Evolutionary conservation across 2,329 filamentous ascomycete species (phyloP), one percentile per base, ranked within the genome.

Genomic region (Aspergillus bombycis): DNA sequence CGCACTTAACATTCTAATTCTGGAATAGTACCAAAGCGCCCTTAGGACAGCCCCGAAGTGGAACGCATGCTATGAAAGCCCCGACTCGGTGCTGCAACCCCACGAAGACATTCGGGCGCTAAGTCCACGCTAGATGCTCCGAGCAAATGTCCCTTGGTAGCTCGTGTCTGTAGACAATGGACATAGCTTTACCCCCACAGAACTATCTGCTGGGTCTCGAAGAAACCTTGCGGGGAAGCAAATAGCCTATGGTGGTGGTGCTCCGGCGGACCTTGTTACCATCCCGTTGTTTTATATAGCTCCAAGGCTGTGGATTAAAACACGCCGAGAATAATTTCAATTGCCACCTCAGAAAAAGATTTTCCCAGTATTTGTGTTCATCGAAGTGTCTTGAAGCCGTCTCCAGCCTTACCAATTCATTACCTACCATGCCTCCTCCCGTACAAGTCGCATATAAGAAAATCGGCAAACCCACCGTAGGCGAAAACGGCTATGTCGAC

Each of bases 401-500:
- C 16, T 2, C 19, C 16, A 41, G 0, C 19, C 4, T n/a, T 16
- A 32, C 14, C 38, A 63, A 34, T 52, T 57, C 28, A 26, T 12
- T 3, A 12, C 53, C 36, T 52, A 70, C 34, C 3, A 77, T 78
- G 76, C 75, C 75, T 45, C 67, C 70, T 59, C 70, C 73, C 12
- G 65, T 75, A 9, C 74, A 77, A 66, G 64, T 74, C 52, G 71
- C 71, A 3, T 68, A 67, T 62, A 70, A 70, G 57, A 74, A 70
- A 21, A 65, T 71, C 48, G 60, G 62, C 10, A 32, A 65, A 12
- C 69, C 79, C 19, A 72, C 76, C 23, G 61, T 75, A 2, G 79
- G 78, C 28, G 73, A 77, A 36, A 82, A 81, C 65, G 77, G 77
- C 64, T 82, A 82, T 56, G 70, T 78, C 69, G 75, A 75, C 34